phyloP scores from a whole-genome alignment of 768 basidiomycete genomes.

The Boletus barrowsii region DNA sequence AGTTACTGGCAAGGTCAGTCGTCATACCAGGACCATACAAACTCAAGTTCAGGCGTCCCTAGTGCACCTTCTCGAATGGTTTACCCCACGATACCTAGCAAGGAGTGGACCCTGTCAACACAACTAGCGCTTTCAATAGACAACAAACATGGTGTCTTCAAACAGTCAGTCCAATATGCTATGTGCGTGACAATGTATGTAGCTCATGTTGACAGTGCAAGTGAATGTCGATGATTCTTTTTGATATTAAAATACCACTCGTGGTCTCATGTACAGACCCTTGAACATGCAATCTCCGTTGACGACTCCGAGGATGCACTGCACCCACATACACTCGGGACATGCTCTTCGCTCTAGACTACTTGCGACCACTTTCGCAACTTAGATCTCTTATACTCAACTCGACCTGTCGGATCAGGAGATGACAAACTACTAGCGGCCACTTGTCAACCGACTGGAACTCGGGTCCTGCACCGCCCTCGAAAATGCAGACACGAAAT shows the following conservation, averaged over 20 bases:
- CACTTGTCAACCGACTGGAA: conserved; percentile 40
- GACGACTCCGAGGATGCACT: too few relatives aligned
- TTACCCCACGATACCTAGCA: background rate
- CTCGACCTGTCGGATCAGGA: conserved; percentile 35
- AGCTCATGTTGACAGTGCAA: conserved; percentile 9
- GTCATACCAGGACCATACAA: too few relatives aligned
- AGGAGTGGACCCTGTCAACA: background rate
- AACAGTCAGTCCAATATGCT: background rate
- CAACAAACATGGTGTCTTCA: background rate
- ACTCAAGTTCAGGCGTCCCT: background rate
- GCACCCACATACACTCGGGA: too few relatives aligned
- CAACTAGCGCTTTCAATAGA: conserved; percentile 5
- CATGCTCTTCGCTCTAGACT: too few relatives aligned
- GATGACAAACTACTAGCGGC: conserved; percentile 46
- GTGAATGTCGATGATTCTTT: background rate
- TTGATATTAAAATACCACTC: background rate
- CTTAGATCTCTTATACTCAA: conserved; percentile 40
- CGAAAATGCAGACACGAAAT: conserved; percentile 19
- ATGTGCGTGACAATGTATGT: conserved; percentile 15
- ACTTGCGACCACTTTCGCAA: conserved; percentile 36
- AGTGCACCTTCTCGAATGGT: background rate
- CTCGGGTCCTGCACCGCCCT: conserved; percentile 33
- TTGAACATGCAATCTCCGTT: conserved; percentile 21
- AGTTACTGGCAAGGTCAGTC: conserved; percentile 2
- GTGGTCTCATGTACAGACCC: background rate